Conservation (phyloP, 1,139 yeast species). For the Debaryomyces fabryi region DNA sequence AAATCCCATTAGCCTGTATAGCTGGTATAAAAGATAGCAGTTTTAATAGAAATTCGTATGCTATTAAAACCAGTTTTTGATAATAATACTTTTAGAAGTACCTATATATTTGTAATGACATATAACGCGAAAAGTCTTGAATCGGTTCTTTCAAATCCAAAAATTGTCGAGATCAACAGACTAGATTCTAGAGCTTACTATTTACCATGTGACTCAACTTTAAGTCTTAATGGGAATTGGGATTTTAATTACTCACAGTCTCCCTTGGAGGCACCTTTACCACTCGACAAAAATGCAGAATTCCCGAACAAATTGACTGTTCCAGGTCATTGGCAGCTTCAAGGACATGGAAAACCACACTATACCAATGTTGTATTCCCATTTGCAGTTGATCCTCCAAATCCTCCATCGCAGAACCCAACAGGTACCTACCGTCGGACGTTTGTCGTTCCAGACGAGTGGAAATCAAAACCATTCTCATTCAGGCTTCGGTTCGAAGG, state of each 20-base stretch:
- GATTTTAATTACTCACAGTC: constrained; percentile 23
- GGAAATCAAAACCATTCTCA: constrained; percentile 12
- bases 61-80: no score
- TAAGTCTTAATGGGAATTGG: constrained; percentile 33
- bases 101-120: no score
- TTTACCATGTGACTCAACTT: constrained; percentile 13
- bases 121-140: no score
- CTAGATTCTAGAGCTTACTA: constrained; percentile 18
- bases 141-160: constrained; percentile 14
- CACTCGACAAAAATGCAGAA: constrained; percentile 15
- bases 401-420: constrained; percentile 33
- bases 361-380: constrained; percentile 35
- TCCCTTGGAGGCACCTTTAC: constrained; percentile 23
- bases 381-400: constrained; percentile 35
- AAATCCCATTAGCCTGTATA: no score
- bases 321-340: constrained; percentile 41
- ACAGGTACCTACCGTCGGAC: constrained; percentile 31
- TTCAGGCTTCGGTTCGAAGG: constrained; percentile 33
- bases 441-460: constrained; percentile 19
- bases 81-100: no score
- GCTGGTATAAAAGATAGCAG: no score
- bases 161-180: constrained; percentile 15
- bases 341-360: constrained; percentile 34
- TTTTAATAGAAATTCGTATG: no score
- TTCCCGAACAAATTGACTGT: constrained; percentile 21